Conservation (phyloP, 805 yeast genomes). For the Candida sithepensis region DNA sequence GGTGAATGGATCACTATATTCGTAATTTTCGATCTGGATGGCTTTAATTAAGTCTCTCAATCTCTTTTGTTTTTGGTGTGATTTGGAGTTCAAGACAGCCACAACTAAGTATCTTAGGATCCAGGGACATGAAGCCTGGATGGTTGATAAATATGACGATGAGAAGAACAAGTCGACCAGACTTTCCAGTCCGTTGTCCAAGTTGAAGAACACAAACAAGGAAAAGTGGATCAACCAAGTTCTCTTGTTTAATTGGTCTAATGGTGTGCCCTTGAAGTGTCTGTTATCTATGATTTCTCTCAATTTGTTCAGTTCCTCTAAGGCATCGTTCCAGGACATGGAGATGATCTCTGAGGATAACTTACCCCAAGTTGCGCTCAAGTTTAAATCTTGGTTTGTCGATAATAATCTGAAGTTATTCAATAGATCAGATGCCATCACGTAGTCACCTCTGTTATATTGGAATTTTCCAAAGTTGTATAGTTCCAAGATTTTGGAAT, state of each 20-base stretch:
- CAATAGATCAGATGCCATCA: conserved; percentile 53
- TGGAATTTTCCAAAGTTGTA: conserved; percentile 61
- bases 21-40: conserved; percentile 59
- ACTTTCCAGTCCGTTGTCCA: conserved; percentile 47
- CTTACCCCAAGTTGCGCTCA: conserved; percentile 66
- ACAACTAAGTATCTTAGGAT: conserved; percentile 60
- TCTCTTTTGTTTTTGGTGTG: conserved; percentile 43
- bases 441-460: conserved; percentile 61
- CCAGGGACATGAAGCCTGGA: conserved; percentile 74
- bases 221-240: conserved; percentile 72
- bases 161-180: conserved; percentile 56
- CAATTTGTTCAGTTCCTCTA: conserved; percentile 49
- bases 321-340: conserved; percentile 48
- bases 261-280: conserved; percentile 45
- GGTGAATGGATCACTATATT: conserved; percentile 63
- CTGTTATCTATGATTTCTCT: conserved; percentile 58
- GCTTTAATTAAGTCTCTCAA: conserved; percentile 56
- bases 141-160: conserved; percentile 58
- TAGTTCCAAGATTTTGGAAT: conserved; percentile 45
- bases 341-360: conserved; percentile 58
- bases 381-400: conserved; percentile 44
- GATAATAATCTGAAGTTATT: conserved; percentile 55
- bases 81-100: conserved; percentile 44
- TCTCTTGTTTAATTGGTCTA: conserved; percentile 58
- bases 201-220: conserved; percentile 56